Evolutionary conservation across 2,329 filamentous ascomycete genomes (phyloP).

Genomic region (Niveomyces coronatus): DNA sequence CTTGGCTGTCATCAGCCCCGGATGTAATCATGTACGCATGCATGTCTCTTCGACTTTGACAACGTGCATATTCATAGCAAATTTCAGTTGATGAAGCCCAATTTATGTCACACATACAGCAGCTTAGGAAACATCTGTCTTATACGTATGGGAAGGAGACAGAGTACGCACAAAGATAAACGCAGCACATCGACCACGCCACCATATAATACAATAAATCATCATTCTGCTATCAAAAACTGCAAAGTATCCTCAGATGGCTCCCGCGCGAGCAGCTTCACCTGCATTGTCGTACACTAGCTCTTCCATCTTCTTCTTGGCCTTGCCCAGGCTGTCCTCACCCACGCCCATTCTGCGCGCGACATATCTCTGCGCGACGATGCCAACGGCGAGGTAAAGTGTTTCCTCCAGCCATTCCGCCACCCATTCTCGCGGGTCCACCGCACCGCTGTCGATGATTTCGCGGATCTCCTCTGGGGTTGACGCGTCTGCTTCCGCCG

Average conservation of each 20-base stretch:
- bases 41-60: no score
- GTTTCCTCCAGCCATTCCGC: slow-evolving; percentile 94
- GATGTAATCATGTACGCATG: no score
- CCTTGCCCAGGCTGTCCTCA: slow-evolving; percentile 56
- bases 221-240: background rate
- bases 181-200: no score
- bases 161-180: no score
- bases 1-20: no score
- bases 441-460: slow-evolving; percentile 63
- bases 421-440: slow-evolving; percentile 94
- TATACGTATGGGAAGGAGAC: no score
- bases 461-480: slow-evolving; percentile 77
- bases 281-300: slow-evolving; percentile 46
- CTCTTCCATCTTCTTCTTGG: slow-evolving; percentile 49
- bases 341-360: slow-evolving; percentile 93
- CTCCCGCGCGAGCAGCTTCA: slow-evolving; percentile 49
- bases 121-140: no score
- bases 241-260: slow-evolving; percentile 34
- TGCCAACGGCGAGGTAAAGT: slow-evolving; percentile 64
- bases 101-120: no score
- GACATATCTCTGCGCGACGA: slow-evolving; percentile 91
- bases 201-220: no score
- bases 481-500: slow-evolving; percentile 25
- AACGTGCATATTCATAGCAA: no score
- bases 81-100: no score